Base-by-base conservation (phyloP, 1,284 basidiomycete genomes). In the Tremellales sp. region DNA sequence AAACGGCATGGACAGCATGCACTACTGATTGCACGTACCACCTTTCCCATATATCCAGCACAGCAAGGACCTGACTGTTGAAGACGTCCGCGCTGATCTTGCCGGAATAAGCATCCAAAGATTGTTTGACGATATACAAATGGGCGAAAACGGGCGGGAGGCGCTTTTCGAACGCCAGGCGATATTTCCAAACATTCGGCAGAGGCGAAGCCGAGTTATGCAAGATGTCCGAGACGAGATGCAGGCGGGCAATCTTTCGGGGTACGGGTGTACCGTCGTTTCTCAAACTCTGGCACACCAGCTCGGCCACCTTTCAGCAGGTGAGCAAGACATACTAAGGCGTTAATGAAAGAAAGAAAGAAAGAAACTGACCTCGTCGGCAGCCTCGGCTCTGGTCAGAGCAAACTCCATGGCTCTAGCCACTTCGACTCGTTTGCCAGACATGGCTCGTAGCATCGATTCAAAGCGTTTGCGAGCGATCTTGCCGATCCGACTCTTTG, bases 371-470 rank as follows among this genome's bases (percentile, higher is more conserved):
- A 89, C 90, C 77, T 94, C 90, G 51, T 86, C 83, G 15, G 91
- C 89, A 7, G 89, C 89, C 70, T 96, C 89, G 1, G 94, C 92
- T 63, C 94, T 89, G 67, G 93, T 89, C 42, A 98, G 78, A 50
- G 91, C 90, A 67, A 97, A 97, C 12, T 87, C 82, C 91, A 97
- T 99, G 53, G 87, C 89, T 19, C 90, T 80, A 19, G 90, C 96
- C 35, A 98, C 84, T 67, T 94, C 89, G 8, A 88, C 90, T 48
- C 92, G 78, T 58, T 87, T 86, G 3, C 90, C 89, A 12, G 84
- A 86, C 61, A 98, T 76, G 4, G 82, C 82, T 17, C 94, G 82
- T 25, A 99, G 79, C 84, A 97, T 91, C 0, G 84, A 83, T 70
- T 91, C 87, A 59, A 98, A 90, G 31, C 92, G 79, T 46, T 81